Base-by-base conservation (phyloP, 148 eudicot species). In the Dysphania ambrosioides region DNA sequence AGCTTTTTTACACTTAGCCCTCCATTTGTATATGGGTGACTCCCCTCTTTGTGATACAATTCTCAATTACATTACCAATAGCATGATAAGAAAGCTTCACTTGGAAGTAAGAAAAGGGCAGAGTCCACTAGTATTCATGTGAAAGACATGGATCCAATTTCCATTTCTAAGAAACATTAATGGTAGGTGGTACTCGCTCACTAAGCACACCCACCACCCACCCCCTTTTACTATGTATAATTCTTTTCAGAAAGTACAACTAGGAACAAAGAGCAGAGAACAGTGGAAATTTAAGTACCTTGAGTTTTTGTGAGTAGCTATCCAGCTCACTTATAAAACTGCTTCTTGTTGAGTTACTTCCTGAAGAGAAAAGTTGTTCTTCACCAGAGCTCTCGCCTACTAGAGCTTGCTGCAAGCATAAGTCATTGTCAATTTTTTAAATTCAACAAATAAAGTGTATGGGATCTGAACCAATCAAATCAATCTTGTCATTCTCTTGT, bases 371-470 rank as follows among this genome's bases (percentile, higher is more conserved):
- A 76, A 95, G 96, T 79, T 88, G 93, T 67, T 95, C 97, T 75
- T 92, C 98, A 42, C 89, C 96, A 29, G 93, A 80, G 79, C 83
- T 96, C 85, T 95, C 98, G 72, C 98, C 97, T 72, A 95, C 92
- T 88, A 95, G 85, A 58, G 97, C 96, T 92, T 87, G 85, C 98
- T 95, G 89, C 72, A 86, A 76, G 18, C 61, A 76, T n/a, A n/a
- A 75, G 44, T 9, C 65, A 60, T 51, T 42, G 30, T 53, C 11
- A 64, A n/a, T 38, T 36, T 16, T 2, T 38, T 15, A 0, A 18
- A n/a, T n/a, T n/a, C 44, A 59, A 44, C 49, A 40, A 36, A 72
- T 24, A 80, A 11, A 36, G 30, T 10, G 16, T 1, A n/a, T 34
- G 24, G 41, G 41, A n/a, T n/a, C n/a, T n/a, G n/a, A n/a, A n/a